Percentiles rank a stretch among this genome's conserved stretches.
Conservation (phyloP, 768 basidiomycete genomes). For the Boletus pseudo-olivaceus region DNA sequence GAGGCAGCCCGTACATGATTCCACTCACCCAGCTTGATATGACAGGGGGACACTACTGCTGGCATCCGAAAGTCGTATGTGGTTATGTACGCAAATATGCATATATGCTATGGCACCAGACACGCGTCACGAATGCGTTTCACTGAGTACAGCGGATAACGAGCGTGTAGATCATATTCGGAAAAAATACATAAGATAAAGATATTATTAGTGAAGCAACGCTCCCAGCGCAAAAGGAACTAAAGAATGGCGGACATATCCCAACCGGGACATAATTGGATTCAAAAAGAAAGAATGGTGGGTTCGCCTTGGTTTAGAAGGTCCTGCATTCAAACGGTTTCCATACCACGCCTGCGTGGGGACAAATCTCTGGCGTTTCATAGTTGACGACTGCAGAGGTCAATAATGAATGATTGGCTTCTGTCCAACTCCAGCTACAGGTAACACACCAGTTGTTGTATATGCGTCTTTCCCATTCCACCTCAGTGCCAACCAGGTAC, state of each 20-base stretch:
- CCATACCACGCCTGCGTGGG: constrained; percentile 2
- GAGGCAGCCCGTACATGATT: constrained; percentile 69
- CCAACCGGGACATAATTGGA: background rate
- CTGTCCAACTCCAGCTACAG: background rate
- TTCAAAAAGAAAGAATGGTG: too few species aligned
- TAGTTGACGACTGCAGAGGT: constrained; percentile 8
- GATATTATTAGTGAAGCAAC: background rate
- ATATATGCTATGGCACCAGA: constrained; percentile 25
- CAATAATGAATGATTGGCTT: background rate
- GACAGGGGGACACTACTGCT: constrained; percentile 16
- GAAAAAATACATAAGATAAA: constrained; percentile 6
- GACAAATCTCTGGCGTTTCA: background rate
- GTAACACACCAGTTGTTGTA: constrained; percentile 27
- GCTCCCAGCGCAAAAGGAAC: background rate
- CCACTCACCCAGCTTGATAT: constrained; percentile 16
- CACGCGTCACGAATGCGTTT: background rate
- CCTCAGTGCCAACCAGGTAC: constrained; percentile 27
- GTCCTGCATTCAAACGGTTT: background rate
- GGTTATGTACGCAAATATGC: constrained; percentile 31
- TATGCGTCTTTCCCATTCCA: constrained; percentile 27
- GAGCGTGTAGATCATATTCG: constrained; percentile 3
- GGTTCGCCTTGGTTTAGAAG: background rate
- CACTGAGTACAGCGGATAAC: background rate
- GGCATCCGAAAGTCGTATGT: constrained; percentile 12
- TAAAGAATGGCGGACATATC: background rate